phyloP scores from a whole-genome alignment of 2,329 filamentous ascomycete genomes.

The Monilinia vaccinii-corymbosi region DNA sequence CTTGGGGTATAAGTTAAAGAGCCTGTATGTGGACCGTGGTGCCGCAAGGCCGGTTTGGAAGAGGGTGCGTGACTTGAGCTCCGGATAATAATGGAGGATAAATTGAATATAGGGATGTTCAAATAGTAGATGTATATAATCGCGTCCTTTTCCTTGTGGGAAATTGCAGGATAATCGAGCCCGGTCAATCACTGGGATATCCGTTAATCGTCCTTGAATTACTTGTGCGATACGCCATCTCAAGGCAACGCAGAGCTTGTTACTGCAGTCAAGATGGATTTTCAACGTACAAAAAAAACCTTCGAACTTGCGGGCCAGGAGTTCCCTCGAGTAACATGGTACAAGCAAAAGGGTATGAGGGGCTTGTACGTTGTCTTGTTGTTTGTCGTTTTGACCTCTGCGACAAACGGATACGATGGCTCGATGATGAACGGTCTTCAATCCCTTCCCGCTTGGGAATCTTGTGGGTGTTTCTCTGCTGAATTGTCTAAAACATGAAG shows the following conservation, averaged over 20 bases:
- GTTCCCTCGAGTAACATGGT: conserved; percentile 38
- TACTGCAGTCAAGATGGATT: conserved; percentile 9
- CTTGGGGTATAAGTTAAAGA: not conserved
- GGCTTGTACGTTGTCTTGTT: conserved; percentile 43
- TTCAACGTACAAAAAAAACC: conserved; percentile 19
- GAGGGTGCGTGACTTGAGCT: too few relatives aligned
- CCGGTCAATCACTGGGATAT: not conserved
- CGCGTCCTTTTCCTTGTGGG: not conserved
- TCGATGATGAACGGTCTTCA: conserved; percentile 40
- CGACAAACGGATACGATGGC: conserved; percentile 38
- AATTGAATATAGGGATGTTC: not conserved
- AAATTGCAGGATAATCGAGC: not conserved
- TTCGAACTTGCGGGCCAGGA: conserved; percentile 27
- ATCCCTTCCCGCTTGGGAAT: conserved; percentile 36
- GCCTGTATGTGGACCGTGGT: not conserved
- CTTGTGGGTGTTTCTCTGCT: conserved; percentile 37
- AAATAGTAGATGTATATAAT: not conserved
- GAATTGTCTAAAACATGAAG: conserved; percentile 30
- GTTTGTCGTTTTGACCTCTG: conserved; percentile 34
- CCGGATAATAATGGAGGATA: not conserved
- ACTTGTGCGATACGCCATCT: not conserved
- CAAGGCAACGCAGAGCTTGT: not conserved
- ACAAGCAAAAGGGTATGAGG: conserved; percentile 44
- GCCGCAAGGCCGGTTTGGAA: not conserved
- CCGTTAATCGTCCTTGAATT: not conserved